Evolutionary conservation across 2,329 filamentous ascomycete genomes (phyloP).

Genomic region (Diaporthe vexans): DNA sequence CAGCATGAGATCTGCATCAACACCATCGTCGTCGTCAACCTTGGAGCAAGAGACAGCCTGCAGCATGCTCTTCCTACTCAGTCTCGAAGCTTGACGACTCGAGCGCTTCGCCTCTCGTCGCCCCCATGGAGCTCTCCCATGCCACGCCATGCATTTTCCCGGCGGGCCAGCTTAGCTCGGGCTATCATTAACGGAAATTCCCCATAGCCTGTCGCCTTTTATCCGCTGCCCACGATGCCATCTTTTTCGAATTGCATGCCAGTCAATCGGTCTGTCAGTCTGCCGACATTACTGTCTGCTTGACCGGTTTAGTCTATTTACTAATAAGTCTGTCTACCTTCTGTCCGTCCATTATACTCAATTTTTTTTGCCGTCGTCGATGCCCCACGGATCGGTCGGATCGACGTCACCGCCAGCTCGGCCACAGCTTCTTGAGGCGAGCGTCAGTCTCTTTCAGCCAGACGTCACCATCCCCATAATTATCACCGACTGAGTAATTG

Average conservation of each 20-base stretch:
- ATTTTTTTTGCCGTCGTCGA: not conserved
- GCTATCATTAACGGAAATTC: constrained; percentile 20
- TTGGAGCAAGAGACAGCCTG: not conserved
- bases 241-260: not conserved
- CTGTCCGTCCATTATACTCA: not conserved
- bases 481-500: constrained; percentile 20
- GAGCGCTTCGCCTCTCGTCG: not conserved
- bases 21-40: not conserved
- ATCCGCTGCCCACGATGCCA: constrained; percentile 23
- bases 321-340: no score
- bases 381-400: constrained; percentile 35
- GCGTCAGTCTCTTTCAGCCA: constrained; percentile 15
- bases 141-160: constrained; percentile 19
- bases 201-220: constrained; percentile 3
- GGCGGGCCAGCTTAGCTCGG: constrained; percentile 30
- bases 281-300: not conserved
- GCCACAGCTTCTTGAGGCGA: not conserved
- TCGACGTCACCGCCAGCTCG: constrained; percentile 35
- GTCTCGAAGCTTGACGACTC: constrained; percentile 25
- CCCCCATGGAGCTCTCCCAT: not conserved
- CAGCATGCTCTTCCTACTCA: constrained; percentile 3
- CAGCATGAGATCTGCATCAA: not conserved
- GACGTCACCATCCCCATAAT: constrained; percentile 28
- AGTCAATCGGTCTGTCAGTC: not conserved
- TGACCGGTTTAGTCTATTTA: not conserved